Base-by-base conservation (phyloP, 192 early-diverging fungal species). In the Coemansia sp. region DNA sequence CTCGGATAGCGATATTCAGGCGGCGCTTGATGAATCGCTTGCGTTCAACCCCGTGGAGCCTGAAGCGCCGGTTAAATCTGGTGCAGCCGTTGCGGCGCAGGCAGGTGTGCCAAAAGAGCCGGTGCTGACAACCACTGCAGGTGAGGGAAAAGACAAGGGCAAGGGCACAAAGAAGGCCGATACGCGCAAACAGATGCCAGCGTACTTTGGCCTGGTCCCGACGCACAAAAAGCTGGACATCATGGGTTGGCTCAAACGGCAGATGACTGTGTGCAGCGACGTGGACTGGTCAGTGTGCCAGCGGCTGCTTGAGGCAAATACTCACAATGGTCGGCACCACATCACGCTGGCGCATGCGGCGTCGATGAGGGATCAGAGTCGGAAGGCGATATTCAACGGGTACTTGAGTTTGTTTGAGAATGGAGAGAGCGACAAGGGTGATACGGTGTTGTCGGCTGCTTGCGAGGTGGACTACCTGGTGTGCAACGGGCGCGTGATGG, bases 381-480 rank as follows among this genome's bases (percentile, higher is more conserved):
- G 50, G 25, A 78, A 60, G 53, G 52, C 50, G 2, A 47, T 80
- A 5, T 67, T 44, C 37, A 48, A 56, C 25, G 56, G 29, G 19
- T 79, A 60, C 43, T 7, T 53, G 4, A 65, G 11, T 56, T 58
- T 61, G 47, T 59, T 15, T 0, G 45, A 27, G 58, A n/a, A n/a
- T n/a, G n/a, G n/a, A n/a, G n/a, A n/a, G n/a, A 41, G 17, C 40
- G 49, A 26, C 29, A 61, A 5, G 58, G 58, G 37, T 8, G 19
- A 33, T 18, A 64, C 58, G 4, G 48, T 58, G 2, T 6, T 35
- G 8, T 10, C 32, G 6, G 46, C 35, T 2, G 24, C 27, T 14
- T 70, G 64, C n/a, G 30, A 14, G 0, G 75, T 73, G 1, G 77
- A 82, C 45, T 77, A 78, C 27, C 38, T 84, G 9, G 77, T 86